Percentiles rank a stretch among this genome's conserved stretches.
Evolutionary conservation across 2,329 filamentous ascomycete species (phyloP).

Genomic region (Monosporascus sp.): DNA sequence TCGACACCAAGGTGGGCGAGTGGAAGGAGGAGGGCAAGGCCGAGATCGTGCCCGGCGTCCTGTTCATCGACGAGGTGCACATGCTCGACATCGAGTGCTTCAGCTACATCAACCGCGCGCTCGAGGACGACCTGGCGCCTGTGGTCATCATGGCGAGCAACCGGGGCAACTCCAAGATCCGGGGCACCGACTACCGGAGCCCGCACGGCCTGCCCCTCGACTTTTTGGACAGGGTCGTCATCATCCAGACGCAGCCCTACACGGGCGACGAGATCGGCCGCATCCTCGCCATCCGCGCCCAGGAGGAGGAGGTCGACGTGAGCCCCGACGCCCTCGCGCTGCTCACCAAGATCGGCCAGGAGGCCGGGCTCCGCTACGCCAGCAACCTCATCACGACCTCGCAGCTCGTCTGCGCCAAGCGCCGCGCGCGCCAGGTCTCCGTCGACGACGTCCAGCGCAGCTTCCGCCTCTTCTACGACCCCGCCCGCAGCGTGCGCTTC

Average conservation of each 20-base stretch:
- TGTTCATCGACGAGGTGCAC: constrained; percentile 99
- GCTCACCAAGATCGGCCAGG: constrained; percentile 90
- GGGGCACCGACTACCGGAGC: constrained; percentile 87
- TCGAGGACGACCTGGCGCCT: constrained; percentile 90
- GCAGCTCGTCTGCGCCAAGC: constrained; percentile 80
- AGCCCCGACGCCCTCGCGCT: constrained; percentile 85
- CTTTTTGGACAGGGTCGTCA: constrained; percentile 92
- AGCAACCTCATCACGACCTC: constrained; percentile 96
- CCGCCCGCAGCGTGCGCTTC: constrained; percentile 81
- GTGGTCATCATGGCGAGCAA: constrained; percentile 99
- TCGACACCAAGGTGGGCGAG: constrained; percentile 97
- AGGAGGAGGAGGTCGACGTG: constrained; percentile 93
- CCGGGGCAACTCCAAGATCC: constrained; percentile 82
- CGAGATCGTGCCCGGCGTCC: constrained; percentile 91
- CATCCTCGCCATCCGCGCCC: constrained; percentile 85
- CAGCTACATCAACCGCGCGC: constrained; percentile 93
- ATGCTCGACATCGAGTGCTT: constrained; percentile 99
- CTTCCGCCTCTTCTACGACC: constrained; percentile 92
- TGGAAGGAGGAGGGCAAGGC: constrained; percentile 99
- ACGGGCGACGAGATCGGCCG: constrained; percentile 78
- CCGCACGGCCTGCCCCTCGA: constrained; percentile 93
- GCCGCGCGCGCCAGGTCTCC: constrained; percentile 75
- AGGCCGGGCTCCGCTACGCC: constrained; percentile 90
- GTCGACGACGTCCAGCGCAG: constrained; percentile 89
- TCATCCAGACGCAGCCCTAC: constrained; percentile 90